Evolutionary conservation across 192 early-diverging fungal species (phyloP).

Genomic region (Spinellus fusiger): DNA sequence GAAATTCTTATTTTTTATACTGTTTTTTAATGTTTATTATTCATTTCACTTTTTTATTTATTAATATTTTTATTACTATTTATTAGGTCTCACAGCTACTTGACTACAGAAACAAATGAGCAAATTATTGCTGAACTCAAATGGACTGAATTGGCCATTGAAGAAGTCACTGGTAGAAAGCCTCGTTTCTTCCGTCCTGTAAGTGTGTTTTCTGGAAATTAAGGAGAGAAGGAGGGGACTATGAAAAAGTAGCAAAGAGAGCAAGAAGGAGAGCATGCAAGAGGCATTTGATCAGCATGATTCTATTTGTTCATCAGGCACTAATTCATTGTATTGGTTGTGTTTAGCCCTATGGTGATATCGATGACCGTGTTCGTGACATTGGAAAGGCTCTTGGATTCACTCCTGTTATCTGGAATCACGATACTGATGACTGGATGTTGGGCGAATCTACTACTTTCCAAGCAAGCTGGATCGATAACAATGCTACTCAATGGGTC

Average conservation of each 20-base stretch:
- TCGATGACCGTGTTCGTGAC: conserved; percentile 60
- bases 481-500: conserved; percentile 38
- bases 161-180: conserved; percentile 39
- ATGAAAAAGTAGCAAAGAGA: neutral
- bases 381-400: conserved; percentile 45
- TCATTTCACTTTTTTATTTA: neutral
- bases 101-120: conserved; percentile 56
- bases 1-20: no score
- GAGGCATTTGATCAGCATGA: conserved; percentile 1
- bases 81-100: conserved; percentile 45
- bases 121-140: conserved; percentile 64
- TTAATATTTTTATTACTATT: no score
- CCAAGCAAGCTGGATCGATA: conserved; percentile 27
- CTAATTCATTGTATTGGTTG: neutral
- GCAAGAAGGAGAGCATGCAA: neutral
- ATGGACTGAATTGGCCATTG: conserved; percentile 59
- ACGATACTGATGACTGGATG: conserved; percentile 48
- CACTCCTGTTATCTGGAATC: conserved; percentile 46
- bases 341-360: conserved; percentile 55
- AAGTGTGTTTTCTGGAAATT: neutral
- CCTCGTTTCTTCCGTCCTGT: conserved; percentile 45
- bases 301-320: neutral
- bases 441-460: conserved; percentile 3
- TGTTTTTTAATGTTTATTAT: neutral
- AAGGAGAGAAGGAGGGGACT: neutral